These are phyloP conservation scores for Dryadomyces quercivorus DNA, from an alignment of 2,329 filamentous ascomycete species.

Conservation along the genomic window DNA sequence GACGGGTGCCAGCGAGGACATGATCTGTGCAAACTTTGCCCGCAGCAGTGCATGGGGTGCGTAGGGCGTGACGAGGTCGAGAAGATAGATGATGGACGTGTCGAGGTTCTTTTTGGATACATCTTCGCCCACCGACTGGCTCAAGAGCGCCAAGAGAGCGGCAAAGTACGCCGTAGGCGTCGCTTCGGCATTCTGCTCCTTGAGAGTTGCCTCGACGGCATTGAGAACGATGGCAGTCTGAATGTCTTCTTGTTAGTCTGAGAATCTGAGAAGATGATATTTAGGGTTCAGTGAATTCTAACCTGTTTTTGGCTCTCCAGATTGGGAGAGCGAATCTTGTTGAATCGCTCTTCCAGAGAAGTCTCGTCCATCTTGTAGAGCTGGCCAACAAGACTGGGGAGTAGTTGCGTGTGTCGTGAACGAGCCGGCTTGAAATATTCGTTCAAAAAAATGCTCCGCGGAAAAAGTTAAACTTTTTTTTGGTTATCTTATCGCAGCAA, in stretches of 20 bases:
- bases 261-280: not conserved
- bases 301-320: slow-evolving; percentile 91
- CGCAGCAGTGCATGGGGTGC: slow-evolving; percentile 78
- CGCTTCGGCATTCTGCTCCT: slow-evolving; percentile 71
- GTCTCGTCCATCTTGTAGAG: slow-evolving; percentile 31
- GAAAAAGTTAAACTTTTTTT: not conserved
- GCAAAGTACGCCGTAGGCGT: slow-evolving; percentile 91
- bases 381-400: not conserved
- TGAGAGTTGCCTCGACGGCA: slow-evolving; percentile 85
- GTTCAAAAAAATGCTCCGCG: too few relatives aligned
- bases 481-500: not conserved
- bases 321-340: slow-evolving; percentile 93
- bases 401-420: not conserved
- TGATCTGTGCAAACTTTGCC: slow-evolving; percentile 89
- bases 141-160: slow-evolving; percentile 78
- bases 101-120: slow-evolving; percentile 71
- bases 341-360: slow-evolving; percentile 73
- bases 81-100: slow-evolving; percentile 82
- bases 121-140: slow-evolving; percentile 58
- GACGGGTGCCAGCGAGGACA: slow-evolving; percentile 73
- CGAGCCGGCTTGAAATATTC: too few relatives aligned
- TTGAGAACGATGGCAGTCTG: slow-evolving; percentile 77
- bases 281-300: not conserved
- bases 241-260: not conserved
- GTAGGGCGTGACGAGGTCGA: slow-evolving; percentile 81